Percentiles rank a stretch among this genome's conserved stretches.
Evolutionary conservation across 345 rosid species (phyloP).

Genomic region (Eucalyptus erythrocorys): DNA sequence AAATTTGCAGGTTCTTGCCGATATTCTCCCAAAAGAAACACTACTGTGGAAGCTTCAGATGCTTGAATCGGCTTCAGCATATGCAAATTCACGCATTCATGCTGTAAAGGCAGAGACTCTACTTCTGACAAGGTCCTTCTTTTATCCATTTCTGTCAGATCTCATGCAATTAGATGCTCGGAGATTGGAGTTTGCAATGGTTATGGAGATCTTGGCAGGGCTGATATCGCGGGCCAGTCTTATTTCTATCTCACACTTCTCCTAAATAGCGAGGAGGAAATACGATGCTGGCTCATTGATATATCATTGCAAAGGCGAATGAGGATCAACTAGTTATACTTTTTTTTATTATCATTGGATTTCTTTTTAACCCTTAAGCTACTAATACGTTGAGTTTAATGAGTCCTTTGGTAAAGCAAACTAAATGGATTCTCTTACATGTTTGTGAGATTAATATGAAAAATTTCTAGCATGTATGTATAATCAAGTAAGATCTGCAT

Average conservation of each 20-base stretch:
- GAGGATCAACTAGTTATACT: not conserved
- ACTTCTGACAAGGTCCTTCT: constrained; percentile 36
- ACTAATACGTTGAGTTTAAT: not conserved
- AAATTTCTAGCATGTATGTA: not conserved
- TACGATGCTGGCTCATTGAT: not conserved
- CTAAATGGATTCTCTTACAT: not conserved
- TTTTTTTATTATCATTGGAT: not conserved
- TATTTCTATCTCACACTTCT: not conserved
- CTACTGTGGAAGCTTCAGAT: constrained; percentile 69
- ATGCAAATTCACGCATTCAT: constrained; percentile 62
- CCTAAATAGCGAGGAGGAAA: not conserved
- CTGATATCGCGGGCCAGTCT: not conserved
- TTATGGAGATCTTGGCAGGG: not conserved
- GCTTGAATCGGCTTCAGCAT: constrained; percentile 50
- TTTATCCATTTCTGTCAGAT: not conserved
- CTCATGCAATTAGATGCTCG: not conserved
- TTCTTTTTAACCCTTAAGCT: not conserved
- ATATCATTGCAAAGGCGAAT: not conserved
- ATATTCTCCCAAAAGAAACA: constrained; percentile 52
- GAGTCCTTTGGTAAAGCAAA: not conserved
- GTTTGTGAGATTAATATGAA: not conserved
- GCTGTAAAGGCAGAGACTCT: constrained; percentile 55
- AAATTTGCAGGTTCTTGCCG: constrained; percentile 39
- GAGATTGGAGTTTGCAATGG: not conserved
- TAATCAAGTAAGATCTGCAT: not conserved